Evolutionary conservation across 73 alveolate species (phyloP), one percentile per base, ranked within the genome.

Genomic region (Halteria grandinella): DNA sequence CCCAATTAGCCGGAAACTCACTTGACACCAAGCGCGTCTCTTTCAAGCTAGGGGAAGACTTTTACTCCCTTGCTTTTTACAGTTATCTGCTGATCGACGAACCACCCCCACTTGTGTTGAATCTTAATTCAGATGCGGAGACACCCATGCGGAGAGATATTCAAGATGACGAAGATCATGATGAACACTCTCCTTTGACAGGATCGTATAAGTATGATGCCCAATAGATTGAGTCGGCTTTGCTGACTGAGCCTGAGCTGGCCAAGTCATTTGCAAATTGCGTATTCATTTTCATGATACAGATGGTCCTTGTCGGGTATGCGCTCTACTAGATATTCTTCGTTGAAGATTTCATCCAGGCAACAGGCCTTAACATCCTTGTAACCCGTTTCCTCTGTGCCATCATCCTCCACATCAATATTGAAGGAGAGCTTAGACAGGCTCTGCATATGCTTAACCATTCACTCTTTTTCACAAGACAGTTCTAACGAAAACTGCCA

Each of bases 311-410:
- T 6, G 77, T 32, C 5, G 20, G 37, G 3, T 60, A 15, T 40
- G 77, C 77, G 23, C 58, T 60, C 1, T 60, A 60, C 21, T 49
- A 60, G 27, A 60, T 60, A 24, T 37, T 60, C 52, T 36, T 37
- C 17, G 29, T 24, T 14, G 77, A 60, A 10, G 2, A 15, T 15
- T 60, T 60, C 21, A 36, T 11, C 1, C 29, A 18, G 3, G 48
- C 77, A 5, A 59, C 37, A 8, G 43, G 53, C 14, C 55, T 60
- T 5, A 60, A 60, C 43, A 23, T 60, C 12, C 24, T 60, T 21
- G 77, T 60, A 10, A 60, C 77, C 6, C 37, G 77, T 40, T 60
- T 60, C 58, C 21, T 60, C 1, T 40, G 77, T 29, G 77, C 77
- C 4, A 60, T 60, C 29, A 60, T 60, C n/a, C 29, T 60, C 14